Evolutionary conservation across 768 basidiomycete genomes (phyloP), one percentile per base, ranked within the genome.

Genomic region (Crepidotus variabilis): DNA sequence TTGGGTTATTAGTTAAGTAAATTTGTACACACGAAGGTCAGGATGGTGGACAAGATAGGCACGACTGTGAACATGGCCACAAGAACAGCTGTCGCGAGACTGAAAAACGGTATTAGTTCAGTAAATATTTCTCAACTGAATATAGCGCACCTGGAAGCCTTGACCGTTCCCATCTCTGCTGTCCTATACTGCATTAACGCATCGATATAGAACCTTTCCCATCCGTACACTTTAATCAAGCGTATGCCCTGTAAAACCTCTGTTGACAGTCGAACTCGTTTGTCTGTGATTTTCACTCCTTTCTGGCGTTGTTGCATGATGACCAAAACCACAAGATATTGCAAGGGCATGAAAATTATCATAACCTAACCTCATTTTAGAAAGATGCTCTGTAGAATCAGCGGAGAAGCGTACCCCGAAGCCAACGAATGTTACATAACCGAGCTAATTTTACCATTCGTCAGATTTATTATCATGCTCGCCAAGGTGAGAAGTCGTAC

Each of bases 181-280:
- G 61, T 63, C 20, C 81, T 66, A 52, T 80, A 63, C 1, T 62
- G 64, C 24, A 71, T 71, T 23, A 82, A 76, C 51, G 75, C 72
- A 21, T 72, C 63, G 1, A 69, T 65, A 60, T 82, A 84, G 57
- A 82, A 82, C 11, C 58, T 54, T 62, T 84, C 84, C 79, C 83
- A 87, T 0, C 81, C 81, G 62, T 83, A 87, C 24, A 78, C 70
- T 67, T 88, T 88, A 62, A 88, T 76, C 4, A 86, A 73, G 2
- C 87, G 78, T 54, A 88, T 86, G 43, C 83, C 83, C 66, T 85
- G 84, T 13, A 91, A 69, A 1, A 89, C 78, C 73, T 90, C 89
- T 0, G 80, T 84, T 0, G 82, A 78, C 21, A 88, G 73, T 13
- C 86, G 72, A 10, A 90, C 83, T 11, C 88, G 79, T 50, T 75